Evolutionary conservation across 2,329 filamentous ascomycete genomes (phyloP), one percentile per base, ranked within the genome.

Genomic region (Ciborinia camelliae): DNA sequence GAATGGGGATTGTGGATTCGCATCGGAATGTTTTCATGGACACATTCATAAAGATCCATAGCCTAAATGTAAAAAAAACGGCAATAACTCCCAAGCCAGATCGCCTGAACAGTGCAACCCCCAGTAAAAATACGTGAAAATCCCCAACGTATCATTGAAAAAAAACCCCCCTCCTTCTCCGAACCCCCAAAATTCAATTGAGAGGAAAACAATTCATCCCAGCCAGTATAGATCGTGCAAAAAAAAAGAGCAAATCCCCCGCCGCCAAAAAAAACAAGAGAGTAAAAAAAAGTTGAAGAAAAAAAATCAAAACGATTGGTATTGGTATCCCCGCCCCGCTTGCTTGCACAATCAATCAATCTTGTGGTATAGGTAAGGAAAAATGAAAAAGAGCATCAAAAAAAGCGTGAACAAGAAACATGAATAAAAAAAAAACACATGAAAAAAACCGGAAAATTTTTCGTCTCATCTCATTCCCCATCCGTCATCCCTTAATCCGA

Each of bases 261-360:
- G n/a, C n/a, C n/a, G n/a, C n/a, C 23, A 9, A 62, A 37, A 39
- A 35, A 43, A n/a, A 43, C 3, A 15, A 55, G 3, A 43, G 28
- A 57, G 1, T 18, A 45, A 23, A n/a, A 10, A 15, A 32, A 32
- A n/a, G 15, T 8, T 3, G 12, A 30, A 23, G n/a, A 9, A 63
- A 47, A 32, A 47, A 41, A 58, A 20, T 58, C 53, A 47, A 47
- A 58, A 45, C 28, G 55, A 47, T 58, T 58, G 55, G 53, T 55
- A 55, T 58, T 58, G 62, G 55, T 59, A 63, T 63, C 62, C n/a
- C n/a, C n/a, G n/a, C n/a, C 28, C 50, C 53, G 50, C 61, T 58
- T 37, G 62, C 55, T 58, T 47, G 55, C 28, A 58, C 50, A 52
- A 39, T 39, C 43, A 23, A 54, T 54, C 52, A 63, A 63, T 39